These are phyloP conservation scores for Zoysia pacifica DNA, from an alignment of 176 grass and related monocot genomes.

Conservation along the genomic window DNA sequence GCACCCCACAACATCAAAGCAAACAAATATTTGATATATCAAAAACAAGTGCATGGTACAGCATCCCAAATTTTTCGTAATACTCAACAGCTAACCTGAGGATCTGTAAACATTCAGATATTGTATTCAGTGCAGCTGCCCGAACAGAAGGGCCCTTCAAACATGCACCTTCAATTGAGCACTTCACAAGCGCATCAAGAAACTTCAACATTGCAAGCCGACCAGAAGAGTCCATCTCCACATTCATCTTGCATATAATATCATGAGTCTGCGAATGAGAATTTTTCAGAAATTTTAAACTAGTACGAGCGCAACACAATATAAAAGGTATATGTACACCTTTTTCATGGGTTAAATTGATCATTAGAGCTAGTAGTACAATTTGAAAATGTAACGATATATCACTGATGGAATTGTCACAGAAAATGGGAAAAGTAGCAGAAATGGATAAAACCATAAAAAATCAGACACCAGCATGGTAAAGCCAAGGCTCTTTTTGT, in stretches of 20 bases:
- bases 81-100: constrained; percentile 69
- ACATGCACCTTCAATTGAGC: constrained; percentile 40
- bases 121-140: constrained; percentile 42
- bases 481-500: too few relatives aligned
- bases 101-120: constrained; percentile 65
- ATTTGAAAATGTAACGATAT: background rate
- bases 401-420: background rate
- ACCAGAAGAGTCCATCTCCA: constrained; percentile 63
- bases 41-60: background rate
- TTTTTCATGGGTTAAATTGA: background rate
- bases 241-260: constrained; percentile 63
- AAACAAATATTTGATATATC: constrained; percentile 2
- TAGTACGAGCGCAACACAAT: background rate
- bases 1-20: constrained; percentile 8
- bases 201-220: constrained; percentile 66
- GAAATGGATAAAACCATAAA: background rate
- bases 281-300: background rate
- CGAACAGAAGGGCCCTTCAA: constrained; percentile 34
- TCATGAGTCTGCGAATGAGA: constrained; percentile 65
- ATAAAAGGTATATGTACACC: background rate
- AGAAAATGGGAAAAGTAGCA: background rate
- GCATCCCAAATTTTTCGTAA: constrained; percentile 4
- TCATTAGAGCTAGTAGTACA: constrained; percentile 8
- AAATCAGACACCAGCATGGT: too few relatives aligned
- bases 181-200: constrained; percentile 61